Evolutionary conservation across 164 flowering plant species (phyloP).

Genomic region (Cinnamomum micranthum): DNA sequence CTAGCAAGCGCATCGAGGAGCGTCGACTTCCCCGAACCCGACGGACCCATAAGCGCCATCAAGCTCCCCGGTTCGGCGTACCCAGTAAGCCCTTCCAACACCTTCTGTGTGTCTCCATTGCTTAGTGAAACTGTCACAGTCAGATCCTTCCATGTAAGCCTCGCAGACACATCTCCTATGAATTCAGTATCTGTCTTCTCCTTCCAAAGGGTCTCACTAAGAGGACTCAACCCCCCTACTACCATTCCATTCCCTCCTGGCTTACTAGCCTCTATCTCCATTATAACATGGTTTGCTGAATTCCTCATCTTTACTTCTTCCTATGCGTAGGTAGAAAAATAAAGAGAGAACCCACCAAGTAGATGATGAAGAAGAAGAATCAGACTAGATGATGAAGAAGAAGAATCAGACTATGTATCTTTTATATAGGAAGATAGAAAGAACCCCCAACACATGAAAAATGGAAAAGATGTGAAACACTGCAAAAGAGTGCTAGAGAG

Average conservation of each 20-base stretch:
- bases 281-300: constrained; percentile 23
- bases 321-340: background rate
- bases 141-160: constrained; percentile 85
- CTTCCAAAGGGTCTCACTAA: constrained; percentile 81
- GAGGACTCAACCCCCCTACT: constrained; percentile 59
- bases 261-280: constrained; percentile 56
- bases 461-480: background rate
- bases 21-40: constrained; percentile 92
- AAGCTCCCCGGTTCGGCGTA: constrained; percentile 80
- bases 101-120: constrained; percentile 68
- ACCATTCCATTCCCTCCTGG: constrained; percentile 31
- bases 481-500: background rate
- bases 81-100: constrained; percentile 71
- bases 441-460: background rate
- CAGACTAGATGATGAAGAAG: background rate
- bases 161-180: constrained; percentile 77
- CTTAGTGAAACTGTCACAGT: constrained; percentile 67
- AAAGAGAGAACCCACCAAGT: too few relatives aligned
- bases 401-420: background rate
- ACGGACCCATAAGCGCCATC: constrained; percentile 93
- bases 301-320: constrained; percentile 7
- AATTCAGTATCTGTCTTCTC: constrained; percentile 49
- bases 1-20: constrained; percentile 86
- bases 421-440: background rate
- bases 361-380: background rate